These are phyloP conservation scores for Metschnikowia picachoensis DNA, from an alignment of 805 yeast genomes.

Conservation along the genomic window DNA sequence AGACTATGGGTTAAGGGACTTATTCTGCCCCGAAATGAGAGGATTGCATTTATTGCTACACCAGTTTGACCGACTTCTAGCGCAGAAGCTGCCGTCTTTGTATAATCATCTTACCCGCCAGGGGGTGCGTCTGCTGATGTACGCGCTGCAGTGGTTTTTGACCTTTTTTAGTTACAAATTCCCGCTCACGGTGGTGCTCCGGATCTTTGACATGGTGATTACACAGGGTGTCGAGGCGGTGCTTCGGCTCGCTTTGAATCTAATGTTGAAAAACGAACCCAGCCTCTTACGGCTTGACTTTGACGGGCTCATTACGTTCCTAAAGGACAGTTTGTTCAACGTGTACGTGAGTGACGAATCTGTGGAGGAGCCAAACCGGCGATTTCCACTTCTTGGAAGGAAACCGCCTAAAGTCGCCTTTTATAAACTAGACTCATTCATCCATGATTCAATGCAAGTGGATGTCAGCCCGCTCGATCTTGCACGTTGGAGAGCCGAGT, in stretches of 20 bases:
- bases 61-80: constrained; percentile 86
- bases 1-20: constrained; percentile 70
- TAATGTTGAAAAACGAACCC: constrained; percentile 66
- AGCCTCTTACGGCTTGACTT: constrained; percentile 59
- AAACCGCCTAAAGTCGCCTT: constrained; percentile 14
- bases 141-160: constrained; percentile 96
- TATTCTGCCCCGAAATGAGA: constrained; percentile 88
- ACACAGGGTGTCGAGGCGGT: constrained; percentile 90
- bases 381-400: constrained; percentile 21
- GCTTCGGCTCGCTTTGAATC: constrained; percentile 76
- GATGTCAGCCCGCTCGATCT: constrained; percentile 70
- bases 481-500: constrained; percentile 68
- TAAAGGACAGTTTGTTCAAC: constrained; percentile 77
- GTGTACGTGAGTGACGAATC: constrained; percentile 50
- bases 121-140: constrained; percentile 91
- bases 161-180: constrained; percentile 94
- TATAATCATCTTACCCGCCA: constrained; percentile 76
- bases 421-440: constrained; percentile 71
- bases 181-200: constrained; percentile 80
- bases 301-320: constrained; percentile 70
- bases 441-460: constrained; percentile 71
- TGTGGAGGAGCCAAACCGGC: constrained; percentile 17
- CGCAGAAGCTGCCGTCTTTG: constrained; percentile 68
- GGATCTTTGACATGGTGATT: constrained; percentile 83
- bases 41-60: constrained; percentile 82